These are phyloP conservation scores for Cercospora zeina DNA, from an alignment of 2,329 filamentous ascomycete genomes.

Conservation along the genomic window DNA sequence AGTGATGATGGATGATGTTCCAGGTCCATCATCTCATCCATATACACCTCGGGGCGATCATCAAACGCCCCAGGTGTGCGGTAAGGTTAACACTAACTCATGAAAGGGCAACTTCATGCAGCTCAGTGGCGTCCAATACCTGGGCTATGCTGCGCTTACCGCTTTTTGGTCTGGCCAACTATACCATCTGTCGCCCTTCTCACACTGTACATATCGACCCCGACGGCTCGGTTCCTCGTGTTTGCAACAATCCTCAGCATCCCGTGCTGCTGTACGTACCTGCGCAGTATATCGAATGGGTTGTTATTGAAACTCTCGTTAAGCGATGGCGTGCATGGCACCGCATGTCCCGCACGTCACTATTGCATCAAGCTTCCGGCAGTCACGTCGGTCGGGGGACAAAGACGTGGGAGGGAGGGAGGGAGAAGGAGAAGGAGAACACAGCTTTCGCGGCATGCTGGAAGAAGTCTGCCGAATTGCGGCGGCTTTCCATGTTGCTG, in stretches of 20 bases:
- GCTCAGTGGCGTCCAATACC: conserved; percentile 7
- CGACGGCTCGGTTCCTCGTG: neutral
- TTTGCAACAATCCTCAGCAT: neutral
- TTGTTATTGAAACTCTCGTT: neutral
- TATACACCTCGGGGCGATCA: neutral
- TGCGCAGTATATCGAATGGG: conserved; percentile 13
- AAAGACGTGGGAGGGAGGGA: neutral
- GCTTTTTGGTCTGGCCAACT: conserved; percentile 10
- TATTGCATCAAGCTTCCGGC: conserved; percentile 1
- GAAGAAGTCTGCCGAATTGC: neutral
- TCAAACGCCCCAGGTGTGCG: conserved; percentile 2
- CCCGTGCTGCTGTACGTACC: conserved; percentile 8
- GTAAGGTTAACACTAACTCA: conserved; percentile 6
- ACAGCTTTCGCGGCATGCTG: neutral
- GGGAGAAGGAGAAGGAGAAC: no score
- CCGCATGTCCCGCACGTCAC: conserved; percentile 1
- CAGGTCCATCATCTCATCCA: neutral
- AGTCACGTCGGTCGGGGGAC: neutral
- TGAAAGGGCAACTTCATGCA: neutral
- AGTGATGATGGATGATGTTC: neutral
- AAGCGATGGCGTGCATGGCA: conserved; percentile 9
- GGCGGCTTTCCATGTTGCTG: neutral
- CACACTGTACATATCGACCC: neutral
- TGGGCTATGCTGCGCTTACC: conserved; percentile 8
- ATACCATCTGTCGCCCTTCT: neutral